Evolutionary conservation across 495 filamentous ascomycete species (phyloP).

Genomic region (Aspergillus nanangensis): DNA sequence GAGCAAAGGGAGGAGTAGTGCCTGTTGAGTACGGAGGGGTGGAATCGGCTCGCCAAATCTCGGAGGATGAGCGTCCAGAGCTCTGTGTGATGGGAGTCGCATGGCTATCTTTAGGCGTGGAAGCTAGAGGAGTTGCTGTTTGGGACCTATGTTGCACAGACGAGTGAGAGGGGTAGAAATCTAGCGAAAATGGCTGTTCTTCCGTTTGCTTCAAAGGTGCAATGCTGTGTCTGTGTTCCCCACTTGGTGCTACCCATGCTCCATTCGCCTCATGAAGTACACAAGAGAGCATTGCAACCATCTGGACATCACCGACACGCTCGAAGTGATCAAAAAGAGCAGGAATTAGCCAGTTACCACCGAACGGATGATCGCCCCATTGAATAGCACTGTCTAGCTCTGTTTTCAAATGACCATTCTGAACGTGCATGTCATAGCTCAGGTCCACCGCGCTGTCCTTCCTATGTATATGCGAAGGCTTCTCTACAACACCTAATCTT

Average conservation of each 20-base stretch:
- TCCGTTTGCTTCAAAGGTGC: conserved; percentile 13
- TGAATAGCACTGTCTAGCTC: conserved; percentile 56
- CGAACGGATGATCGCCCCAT: conserved; percentile 84
- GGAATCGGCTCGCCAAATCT: conserved; percentile 39
- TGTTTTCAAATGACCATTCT: conserved; percentile 5
- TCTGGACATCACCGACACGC: conserved; percentile 75
- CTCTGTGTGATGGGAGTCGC: conserved; percentile 54
- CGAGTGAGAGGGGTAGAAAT: conserved; percentile 23
- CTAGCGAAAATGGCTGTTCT: conserved; percentile 27
- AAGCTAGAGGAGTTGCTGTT: conserved; percentile 35
- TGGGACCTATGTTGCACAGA: conserved; percentile 28
- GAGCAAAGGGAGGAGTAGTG: conserved; percentile 59
- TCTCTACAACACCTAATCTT: conserved; percentile 57
- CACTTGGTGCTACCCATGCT: conserved; percentile 12
- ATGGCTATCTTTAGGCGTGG: conserved; percentile 56
- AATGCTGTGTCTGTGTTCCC: conserved; percentile 9
- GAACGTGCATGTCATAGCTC: conserved; percentile 21
- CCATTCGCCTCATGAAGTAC: conserved; percentile 66
- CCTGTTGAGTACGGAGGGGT: conserved; percentile 54
- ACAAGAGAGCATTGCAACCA: conserved; percentile 93
- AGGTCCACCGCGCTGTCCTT: conserved; percentile 34
- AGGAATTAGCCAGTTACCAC: conserved; percentile 64
- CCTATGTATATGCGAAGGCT: conserved; percentile 12
- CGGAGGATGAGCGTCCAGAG: conserved; percentile 42
- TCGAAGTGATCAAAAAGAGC: conserved; percentile 72